phyloP scores from a whole-genome alignment of 2,329 filamentous ascomycete species.

The Sporothrix sp. region DNA sequence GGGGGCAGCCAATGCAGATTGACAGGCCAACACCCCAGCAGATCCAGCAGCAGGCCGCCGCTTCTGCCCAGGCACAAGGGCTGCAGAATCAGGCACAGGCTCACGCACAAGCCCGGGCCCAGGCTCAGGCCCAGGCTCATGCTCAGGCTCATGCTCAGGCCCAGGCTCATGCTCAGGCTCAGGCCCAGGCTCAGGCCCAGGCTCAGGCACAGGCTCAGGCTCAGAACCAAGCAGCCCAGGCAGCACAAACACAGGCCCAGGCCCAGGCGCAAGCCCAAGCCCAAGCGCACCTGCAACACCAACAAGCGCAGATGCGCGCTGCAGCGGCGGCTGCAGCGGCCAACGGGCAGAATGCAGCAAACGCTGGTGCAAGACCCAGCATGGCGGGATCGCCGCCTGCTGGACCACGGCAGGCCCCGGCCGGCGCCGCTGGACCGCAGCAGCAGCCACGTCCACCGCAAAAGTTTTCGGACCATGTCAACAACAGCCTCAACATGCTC shows the following conservation, averaged over 20 bases:
- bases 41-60: conserved; percentile 9
- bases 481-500: conserved; percentile 39
- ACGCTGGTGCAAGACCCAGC: neutral
- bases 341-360: conserved; percentile 8
- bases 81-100: conserved; percentile 2
- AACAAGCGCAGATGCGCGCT: conserved; percentile 4
- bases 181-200: conserved; percentile 10
- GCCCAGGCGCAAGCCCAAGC: neutral
- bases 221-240: conserved; percentile 4
- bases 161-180: conserved; percentile 9
- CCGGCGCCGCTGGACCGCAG: conserved; percentile 17
- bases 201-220: conserved; percentile 11
- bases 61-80: conserved; percentile 7
- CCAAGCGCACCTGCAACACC: conserved; percentile 13
- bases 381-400: conserved; percentile 16
- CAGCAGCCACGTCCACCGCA: conserved; percentile 17
- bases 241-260: neutral
- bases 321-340: neutral
- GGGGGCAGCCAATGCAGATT: conserved; percentile 7
- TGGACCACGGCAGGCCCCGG: conserved; percentile 13
- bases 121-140: conserved; percentile 14
- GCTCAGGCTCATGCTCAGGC: neutral
- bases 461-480: conserved; percentile 33
- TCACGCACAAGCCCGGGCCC: neutral
- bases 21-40: conserved; percentile 11